Conservation (phyloP, 805 yeast species). For the Isabelozyma heimii region DNA sequence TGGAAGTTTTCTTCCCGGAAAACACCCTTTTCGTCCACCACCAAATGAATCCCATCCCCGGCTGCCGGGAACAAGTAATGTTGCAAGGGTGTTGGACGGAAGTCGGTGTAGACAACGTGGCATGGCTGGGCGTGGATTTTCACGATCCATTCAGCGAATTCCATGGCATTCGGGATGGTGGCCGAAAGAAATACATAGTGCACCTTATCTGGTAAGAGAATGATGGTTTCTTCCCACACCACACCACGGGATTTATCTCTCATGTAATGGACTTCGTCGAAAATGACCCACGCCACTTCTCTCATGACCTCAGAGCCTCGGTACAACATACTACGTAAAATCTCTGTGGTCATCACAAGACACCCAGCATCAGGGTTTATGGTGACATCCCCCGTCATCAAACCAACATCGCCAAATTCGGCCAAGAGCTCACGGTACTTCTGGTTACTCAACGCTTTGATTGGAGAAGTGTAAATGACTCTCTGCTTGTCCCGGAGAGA, state of each 20-base stretch:
- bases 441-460: constrained; percentile 91
- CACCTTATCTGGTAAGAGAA: constrained; percentile 92
- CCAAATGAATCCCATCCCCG: constrained; percentile 96
- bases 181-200: constrained; percentile 93
- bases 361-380: constrained; percentile 98
- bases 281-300: constrained; percentile 98
- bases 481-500: constrained; percentile 88
- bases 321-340: constrained; percentile 92
- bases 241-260: constrained; percentile 98
- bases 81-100: constrained; percentile 97
- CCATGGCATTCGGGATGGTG: constrained; percentile 97
- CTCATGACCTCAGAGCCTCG: constrained; percentile 98
- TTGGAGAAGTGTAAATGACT: constrained; percentile 93
- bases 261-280: constrained; percentile 98
- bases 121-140: constrained; percentile 95
- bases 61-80: constrained; percentile 98
- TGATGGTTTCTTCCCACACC: constrained; percentile 99
- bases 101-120: constrained; percentile 97
- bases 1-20: constrained; percentile 98
- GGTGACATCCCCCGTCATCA: constrained; percentile 99
- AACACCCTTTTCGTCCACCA: constrained; percentile 94
- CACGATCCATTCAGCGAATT: constrained; percentile 98
- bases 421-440: constrained; percentile 89
- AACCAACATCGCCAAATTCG: constrained; percentile 94
- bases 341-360: constrained; percentile 98